Percentiles rank a stretch among this genome's conserved stretches.
phyloP scores from a whole-genome alignment of 495 filamentous ascomycete species.

The Penicillium ucsense region DNA sequence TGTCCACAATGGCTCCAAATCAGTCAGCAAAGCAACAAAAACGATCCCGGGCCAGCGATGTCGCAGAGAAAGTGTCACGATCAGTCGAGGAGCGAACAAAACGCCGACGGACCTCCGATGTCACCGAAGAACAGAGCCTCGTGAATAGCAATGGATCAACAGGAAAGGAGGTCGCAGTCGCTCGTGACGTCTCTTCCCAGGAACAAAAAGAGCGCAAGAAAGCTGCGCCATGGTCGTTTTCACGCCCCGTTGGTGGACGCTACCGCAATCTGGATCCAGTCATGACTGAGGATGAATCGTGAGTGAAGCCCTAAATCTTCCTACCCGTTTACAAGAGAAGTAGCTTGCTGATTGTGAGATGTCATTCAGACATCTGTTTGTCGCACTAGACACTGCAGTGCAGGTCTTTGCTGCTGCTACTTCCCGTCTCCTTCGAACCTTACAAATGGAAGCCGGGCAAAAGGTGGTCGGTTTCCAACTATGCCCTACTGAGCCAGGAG shows the following conservation, averaged over 20 bases:
- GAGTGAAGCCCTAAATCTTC: conserved; percentile 16
- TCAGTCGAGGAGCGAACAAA: conserved; percentile 21
- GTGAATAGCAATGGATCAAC: not conserved
- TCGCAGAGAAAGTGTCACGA: conserved; percentile 13
- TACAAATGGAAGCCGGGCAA: conserved; percentile 27
- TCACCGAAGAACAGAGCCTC: not conserved
- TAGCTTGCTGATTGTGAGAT: too few relatives aligned
- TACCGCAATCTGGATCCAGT: conserved; percentile 59
- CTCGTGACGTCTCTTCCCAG: not conserved
- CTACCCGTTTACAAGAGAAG: too few relatives aligned
- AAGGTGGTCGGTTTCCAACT: conserved; percentile 44
- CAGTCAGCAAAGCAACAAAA: conserved; percentile 21
- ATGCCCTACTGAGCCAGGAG: conserved; percentile 46
- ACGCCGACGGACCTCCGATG: conserved; percentile 25
- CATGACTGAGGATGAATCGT: conserved; percentile 76
- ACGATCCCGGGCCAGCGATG: conserved; percentile 28
- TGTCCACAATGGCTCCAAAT: conserved; percentile 11
- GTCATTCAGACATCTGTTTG: conserved; percentile 52
- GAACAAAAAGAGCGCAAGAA: conserved; percentile 5
- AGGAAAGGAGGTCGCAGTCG: not conserved
- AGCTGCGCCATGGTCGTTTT: conserved; percentile 24
- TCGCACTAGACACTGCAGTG: conserved; percentile 53
- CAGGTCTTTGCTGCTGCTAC: conserved; percentile 73
- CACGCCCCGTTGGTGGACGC: conserved; percentile 22
- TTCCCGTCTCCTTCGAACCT: conserved; percentile 63